Evolutionary conservation across 495 filamentous ascomycete genomes (phyloP).

Genomic region (Hypoxylon rickii): DNA sequence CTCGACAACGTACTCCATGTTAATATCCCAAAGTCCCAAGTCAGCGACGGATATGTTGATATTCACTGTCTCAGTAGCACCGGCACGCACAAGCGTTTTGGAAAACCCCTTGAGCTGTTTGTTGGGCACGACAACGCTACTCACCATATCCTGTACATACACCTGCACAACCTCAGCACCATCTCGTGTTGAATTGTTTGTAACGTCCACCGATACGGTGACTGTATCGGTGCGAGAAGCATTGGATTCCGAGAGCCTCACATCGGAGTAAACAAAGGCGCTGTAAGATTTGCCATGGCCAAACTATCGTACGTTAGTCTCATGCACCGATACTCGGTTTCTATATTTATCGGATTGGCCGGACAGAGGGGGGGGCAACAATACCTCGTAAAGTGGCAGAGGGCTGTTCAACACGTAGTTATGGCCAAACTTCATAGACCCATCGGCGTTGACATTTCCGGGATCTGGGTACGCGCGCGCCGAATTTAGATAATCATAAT

Average conservation of each 20-base stretch:
- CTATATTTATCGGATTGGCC: no score
- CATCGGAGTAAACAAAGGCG: constrained; percentile 58
- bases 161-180: constrained; percentile 72
- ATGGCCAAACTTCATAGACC: constrained; percentile 65
- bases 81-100: constrained; percentile 66
- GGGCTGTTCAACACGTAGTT: constrained; percentile 67
- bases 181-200: constrained; percentile 58
- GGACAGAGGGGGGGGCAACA: background rate
- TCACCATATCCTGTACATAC: constrained; percentile 64
- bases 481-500: constrained; percentile 73
- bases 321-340: no score
- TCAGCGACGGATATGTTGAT: constrained; percentile 57
- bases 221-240: constrained; percentile 53
- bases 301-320: constrained; percentile 50
- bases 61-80: constrained; percentile 59
- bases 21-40: constrained; percentile 63
- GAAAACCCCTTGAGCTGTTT: constrained; percentile 68
- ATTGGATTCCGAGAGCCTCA: constrained; percentile 51
- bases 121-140: constrained; percentile 68
- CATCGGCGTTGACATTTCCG: constrained; percentile 55
- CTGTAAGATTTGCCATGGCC: constrained; percentile 72
- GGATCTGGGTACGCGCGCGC: constrained; percentile 57
- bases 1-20: constrained; percentile 71
- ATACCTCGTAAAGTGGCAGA: constrained; percentile 57
- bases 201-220: constrained; percentile 60